Base-by-base conservation (phyloP, 2,329 filamentous ascomycete species). In the Botryotinia calthae region DNA sequence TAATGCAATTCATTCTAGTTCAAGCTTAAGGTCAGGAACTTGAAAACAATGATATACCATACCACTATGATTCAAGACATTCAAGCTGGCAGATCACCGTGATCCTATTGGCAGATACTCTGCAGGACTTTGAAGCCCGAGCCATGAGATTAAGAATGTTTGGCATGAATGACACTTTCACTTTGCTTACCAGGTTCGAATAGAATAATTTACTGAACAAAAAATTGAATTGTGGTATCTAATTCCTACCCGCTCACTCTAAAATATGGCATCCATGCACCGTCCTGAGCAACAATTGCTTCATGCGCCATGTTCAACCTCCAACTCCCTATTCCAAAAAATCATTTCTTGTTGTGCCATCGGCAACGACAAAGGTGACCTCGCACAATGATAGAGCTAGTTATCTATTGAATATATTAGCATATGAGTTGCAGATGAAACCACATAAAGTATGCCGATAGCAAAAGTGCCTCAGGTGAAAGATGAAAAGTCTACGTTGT, bases 401-500 rank as follows among this genome's bases (percentile, higher is more conserved):
- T 18, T 31, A 1, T 31, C 61, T 72, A 9, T 42, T 31, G 0
- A 46, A 58, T 25, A 31, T 67, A 46, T 72, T 72, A 72, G 61
- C 51, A 58, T 34, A 59, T 68, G 65, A 22, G 5, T 42, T 68
- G 37, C 51, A 46, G 20, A n/a, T 28, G 10, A 25, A 75, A 44
- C 64, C 61, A 61, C 44, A 73, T 31, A 46, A 71, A 63, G 72
- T 44, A 70, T 62, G 25, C 37, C 37, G 22, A 44, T 61, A 34
- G 16, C 20, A 46, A 46, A 20, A 59, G 56, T 48, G 84, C 83
- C 83, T 93, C 91, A 93, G 90, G 87, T 87, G 90, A 93, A 93
- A 93, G 91, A 93, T 93, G 91, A 93, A 93, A 93, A 93, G 90
- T 87, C 89, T 87, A 86, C 84, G 80, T 78, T 86, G 88, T 85